Evolutionary conservation across 2,329 filamentous ascomycete genomes (phyloP), one percentile per base, ranked within the genome.

Genomic region (Paecilomyces sp.): DNA sequence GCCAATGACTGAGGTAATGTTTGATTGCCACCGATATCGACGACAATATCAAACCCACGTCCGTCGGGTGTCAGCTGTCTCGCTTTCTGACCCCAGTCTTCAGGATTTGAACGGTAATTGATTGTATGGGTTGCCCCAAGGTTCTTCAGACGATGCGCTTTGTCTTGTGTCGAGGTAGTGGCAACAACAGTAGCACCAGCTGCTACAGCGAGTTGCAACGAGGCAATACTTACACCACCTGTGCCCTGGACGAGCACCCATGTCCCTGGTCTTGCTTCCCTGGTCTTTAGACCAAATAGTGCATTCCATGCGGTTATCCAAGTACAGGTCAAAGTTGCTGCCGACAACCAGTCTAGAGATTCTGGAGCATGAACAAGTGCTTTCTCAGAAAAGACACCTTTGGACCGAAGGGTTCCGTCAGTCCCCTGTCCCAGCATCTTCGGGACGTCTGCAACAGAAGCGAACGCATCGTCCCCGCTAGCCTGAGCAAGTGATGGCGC

Each of bases 151-250:
- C 69, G 68, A 30, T 80, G 75, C 3, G 72, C 79, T 69, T 86
- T 86, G 2, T 73, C 71, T 0, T 71, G 66, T 0, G 79, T 80
- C 1, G 80, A 83, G 0, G 83, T 86, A 0, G 83, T 86, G 0
- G 83, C 81, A 58, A 86, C 83, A 56, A 86, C 82, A 6, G 70
- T 77, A 0, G 83, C 84, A 30, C 83, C 83, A 0, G 78, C 78
- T 0, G 82, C 81, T 60, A 71, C 66, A 47, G 75, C 76, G 55
- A 78, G 66, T 58, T 83, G 79, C 1, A 83, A 62, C 0, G 79
- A 81, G 60, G 82, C 81, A 36, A 83, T 73, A 47, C 73, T 77
- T 24, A 83, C 81, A 52, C 81, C 81, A 3, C 81, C 82, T 0
- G 80, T 83, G 1, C 82, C 82, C 61, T 84, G 81, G 1, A 78